Conservation (phyloP, 2,329 filamentous ascomycete genomes). For the Stemphylium beticola region DNA sequence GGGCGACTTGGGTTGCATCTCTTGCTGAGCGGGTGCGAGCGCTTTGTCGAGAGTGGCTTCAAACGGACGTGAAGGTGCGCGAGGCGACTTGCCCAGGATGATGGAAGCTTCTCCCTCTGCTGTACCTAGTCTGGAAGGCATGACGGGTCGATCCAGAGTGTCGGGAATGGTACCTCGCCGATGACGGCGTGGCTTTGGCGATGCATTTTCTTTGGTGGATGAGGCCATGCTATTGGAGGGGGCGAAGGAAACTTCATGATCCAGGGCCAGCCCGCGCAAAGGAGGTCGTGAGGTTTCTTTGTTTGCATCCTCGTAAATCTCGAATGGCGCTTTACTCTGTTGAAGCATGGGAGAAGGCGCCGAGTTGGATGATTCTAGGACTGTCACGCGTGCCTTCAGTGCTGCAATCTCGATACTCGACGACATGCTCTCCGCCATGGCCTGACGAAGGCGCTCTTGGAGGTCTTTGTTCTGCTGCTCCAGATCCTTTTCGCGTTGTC, state of each 20-base stretch:
- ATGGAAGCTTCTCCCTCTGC: slow-evolving; percentile 28
- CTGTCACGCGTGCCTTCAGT: slow-evolving; percentile 41
- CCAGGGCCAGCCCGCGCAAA: slow-evolving; percentile 15
- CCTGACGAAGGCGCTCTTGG: slow-evolving; percentile 45
- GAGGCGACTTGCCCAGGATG: slow-evolving; percentile 30
- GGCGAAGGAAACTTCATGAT: slow-evolving; percentile 20
- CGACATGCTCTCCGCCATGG: slow-evolving; percentile 41
- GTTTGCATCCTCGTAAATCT: slow-evolving; percentile 41
- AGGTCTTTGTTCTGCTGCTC: slow-evolving; percentile 62
- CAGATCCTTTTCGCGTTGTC: slow-evolving; percentile 69
- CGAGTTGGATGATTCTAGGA: slow-evolving; percentile 34
- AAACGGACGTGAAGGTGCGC: slow-evolving; percentile 4
- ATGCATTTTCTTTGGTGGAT: slow-evolving; percentile 41
- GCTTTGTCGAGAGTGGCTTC: slow-evolving; percentile 20
- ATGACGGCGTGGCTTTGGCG: slow-evolving; percentile 30
- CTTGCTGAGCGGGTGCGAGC: slow-evolving; percentile 8
- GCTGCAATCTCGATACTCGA: slow-evolving; percentile 43
- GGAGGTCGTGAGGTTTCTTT: slow-evolving; percentile 25
- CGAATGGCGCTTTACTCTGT: slow-evolving; percentile 30
- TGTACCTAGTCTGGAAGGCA: slow-evolving; percentile 21
- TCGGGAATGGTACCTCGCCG: slow-evolving; percentile 35
- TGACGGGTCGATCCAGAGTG: slow-evolving; percentile 14
- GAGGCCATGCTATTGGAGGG: slow-evolving; percentile 24
- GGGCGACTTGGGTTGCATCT: slow-evolving; percentile 26
- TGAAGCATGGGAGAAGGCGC: slow-evolving; percentile 21